Conservation (phyloP, 768 basidiomycete genomes). For the Cubamyces sp. region DNA sequence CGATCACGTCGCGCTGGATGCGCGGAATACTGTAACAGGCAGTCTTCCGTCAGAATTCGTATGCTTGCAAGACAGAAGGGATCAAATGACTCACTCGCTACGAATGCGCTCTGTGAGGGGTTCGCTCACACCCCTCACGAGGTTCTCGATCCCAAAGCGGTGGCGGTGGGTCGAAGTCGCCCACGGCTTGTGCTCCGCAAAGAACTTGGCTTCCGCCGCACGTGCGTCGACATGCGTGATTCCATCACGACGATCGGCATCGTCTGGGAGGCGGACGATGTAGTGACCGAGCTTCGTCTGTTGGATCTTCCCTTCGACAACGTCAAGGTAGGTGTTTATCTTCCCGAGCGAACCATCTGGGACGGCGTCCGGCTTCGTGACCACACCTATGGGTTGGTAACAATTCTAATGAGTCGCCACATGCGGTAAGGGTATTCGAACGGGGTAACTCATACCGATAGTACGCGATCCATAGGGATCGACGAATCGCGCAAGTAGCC, state of each 20-base stretch:
- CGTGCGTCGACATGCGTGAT: slow-evolving; percentile 45
- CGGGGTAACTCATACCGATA: slow-evolving; percentile 44
- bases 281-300: slow-evolving; percentile 53
- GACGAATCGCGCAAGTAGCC: slow-evolving; percentile 47
- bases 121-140: slow-evolving; percentile 54
- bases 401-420: not conserved
- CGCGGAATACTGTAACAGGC: too few relatives aligned
- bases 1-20: not conserved
- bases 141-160: slow-evolving; percentile 58
- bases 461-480: slow-evolving; percentile 56
- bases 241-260: slow-evolving; percentile 49
- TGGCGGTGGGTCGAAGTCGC: slow-evolving; percentile 43
- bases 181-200: slow-evolving; percentile 56
- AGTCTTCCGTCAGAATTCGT: too few relatives aligned
- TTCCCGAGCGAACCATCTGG: slow-evolving; percentile 45
- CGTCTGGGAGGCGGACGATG: slow-evolving; percentile 66
- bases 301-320: slow-evolving; percentile 53
- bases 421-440: not conserved
- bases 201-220: slow-evolving; percentile 45
- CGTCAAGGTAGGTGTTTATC: slow-evolving; percentile 50
- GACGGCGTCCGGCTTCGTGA: slow-evolving; percentile 65
- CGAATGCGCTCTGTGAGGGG: slow-evolving; percentile 43
- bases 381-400: slow-evolving; percentile 42
- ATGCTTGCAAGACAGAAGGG: too few relatives aligned
- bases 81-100: not conserved